Base-by-base conservation (phyloP, 768 basidiomycete species). In the Leccinellum albellum region DNA sequence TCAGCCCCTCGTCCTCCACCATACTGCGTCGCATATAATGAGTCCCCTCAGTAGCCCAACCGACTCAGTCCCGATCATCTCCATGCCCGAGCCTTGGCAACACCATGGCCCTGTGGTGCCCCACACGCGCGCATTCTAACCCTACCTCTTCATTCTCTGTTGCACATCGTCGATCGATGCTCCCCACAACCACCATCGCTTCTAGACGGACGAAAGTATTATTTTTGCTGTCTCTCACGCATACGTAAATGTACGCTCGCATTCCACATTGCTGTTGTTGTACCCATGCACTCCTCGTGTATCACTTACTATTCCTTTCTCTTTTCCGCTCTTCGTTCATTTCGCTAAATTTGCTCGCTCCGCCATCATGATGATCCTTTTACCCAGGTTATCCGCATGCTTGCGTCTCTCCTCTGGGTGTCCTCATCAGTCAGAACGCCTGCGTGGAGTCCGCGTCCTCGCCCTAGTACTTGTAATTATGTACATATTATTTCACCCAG, bases 51-150 rank as follows among this genome's bases (percentile, higher is more conserved):
- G 42, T 3, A 68, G 55, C 33, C 57, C 67, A 4, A n/a, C 37
- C 14, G 28, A 35, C 17, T 28, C 52, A 3, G 1, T 52, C 2
- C 51, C 45, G 20, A 17, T 44, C 3, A 3, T 65, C 2, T 8
- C 55, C 14, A 70, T 72, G 70, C 64, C 70, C 0, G 68, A 72
- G 40, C 64, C 68, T 1, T 70, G 70, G 69, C 35, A 32, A 9
- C 23, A 48, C 8, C 61, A 53, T 26, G 15, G 45, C 3, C 47
- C 50, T 1, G 53, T 42, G 40, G 13, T 56, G 4, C 46, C 55
- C 26, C 28, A 55, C 45, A 4, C 53, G 6, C 60, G 17, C 17
- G 51, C 53, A 29, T 62, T 70, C 20, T 70, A 44, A 59, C 20
- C 10, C 26, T 15, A n/a, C 12, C 6, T 1, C 17, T 37, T n/a